These are phyloP conservation scores for Fagopyrum homotropicum DNA, from an alignment of 148 eudicot genomes.

Conservation along the genomic window DNA sequence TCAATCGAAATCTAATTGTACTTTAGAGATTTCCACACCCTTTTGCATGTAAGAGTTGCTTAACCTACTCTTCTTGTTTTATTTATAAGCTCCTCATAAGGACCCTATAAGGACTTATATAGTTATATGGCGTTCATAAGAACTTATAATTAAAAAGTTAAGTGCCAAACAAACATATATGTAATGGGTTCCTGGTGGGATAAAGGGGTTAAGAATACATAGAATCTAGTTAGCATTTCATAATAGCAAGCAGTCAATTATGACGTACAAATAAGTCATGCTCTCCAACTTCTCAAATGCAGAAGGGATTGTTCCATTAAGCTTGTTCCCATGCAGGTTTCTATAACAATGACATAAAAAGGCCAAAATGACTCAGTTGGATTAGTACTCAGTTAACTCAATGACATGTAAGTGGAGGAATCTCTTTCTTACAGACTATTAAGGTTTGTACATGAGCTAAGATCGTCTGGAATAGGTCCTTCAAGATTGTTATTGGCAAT, in stretches of 20 bases:
- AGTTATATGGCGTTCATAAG: too few species aligned
- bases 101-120: too few species aligned
- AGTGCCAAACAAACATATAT: too few species aligned
- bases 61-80: too few species aligned
- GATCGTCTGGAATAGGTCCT: slow-evolving; percentile 78
- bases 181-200: background rate
- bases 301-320: slow-evolving; percentile 80
- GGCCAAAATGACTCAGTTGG: background rate
- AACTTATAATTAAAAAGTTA: too few species aligned
- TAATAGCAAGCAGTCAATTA: background rate
- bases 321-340: slow-evolving; percentile 71
- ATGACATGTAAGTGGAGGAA: background rate
- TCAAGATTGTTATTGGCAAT: slow-evolving; percentile 80
- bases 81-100: too few species aligned
- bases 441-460: slow-evolving; percentile 89
- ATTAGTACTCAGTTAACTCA: background rate
- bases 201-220: background rate
- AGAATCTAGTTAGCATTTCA: background rate
- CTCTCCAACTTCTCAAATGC: slow-evolving; percentile 78
- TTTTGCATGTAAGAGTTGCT: background rate
- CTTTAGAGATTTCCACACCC: background rate
- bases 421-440: slow-evolving; percentile 75
- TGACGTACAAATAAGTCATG: slow-evolving; percentile 90
- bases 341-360: slow-evolving; percentile 26
- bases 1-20: background rate